Evolutionary conservation across 2,329 filamentous ascomycete species (phyloP).

Genomic region (Pestalotiopsis sp.): DNA sequence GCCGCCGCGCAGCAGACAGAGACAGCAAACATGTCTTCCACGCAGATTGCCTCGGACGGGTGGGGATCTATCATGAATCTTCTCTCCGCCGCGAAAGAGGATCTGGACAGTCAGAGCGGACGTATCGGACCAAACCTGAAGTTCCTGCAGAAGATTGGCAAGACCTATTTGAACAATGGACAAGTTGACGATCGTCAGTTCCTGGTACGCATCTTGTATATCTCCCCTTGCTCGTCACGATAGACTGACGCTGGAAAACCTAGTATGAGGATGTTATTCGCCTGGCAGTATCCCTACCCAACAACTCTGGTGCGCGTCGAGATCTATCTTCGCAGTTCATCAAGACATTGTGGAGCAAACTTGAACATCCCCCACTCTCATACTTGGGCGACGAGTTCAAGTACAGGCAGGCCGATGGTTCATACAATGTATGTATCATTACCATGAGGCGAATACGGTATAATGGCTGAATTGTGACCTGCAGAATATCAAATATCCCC

Average conservation of each 20-base stretch:
- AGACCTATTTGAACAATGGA: neutral
- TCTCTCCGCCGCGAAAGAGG: neutral
- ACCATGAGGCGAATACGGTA: neutral
- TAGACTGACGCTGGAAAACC: neutral
- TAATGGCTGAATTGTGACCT: neutral
- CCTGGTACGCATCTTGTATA: neutral
- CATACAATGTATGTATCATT: conserved; percentile 22
- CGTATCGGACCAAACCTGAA: neutral
- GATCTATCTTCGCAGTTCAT: conserved; percentile 16
- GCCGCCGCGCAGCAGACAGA: neutral
- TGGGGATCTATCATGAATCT: neutral
- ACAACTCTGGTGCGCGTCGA: neutral
- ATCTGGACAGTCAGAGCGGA: neutral
- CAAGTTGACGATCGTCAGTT: neutral
- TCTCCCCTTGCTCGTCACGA: neutral
- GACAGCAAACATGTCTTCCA: neutral
- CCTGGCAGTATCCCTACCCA: conserved; percentile 1
- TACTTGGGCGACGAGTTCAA: conserved; percentile 10
- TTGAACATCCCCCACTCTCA: conserved; percentile 23
- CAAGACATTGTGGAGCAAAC: conserved; percentile 21
- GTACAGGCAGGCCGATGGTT: conserved; percentile 29
- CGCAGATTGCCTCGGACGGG: neutral
- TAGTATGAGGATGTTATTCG: conserved; percentile 1
- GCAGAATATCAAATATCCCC: conserved; percentile 26
- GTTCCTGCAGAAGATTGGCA: neutral